These are phyloP conservation scores for Penicillium sp. DNA, from an alignment of 2,329 filamentous ascomycete genomes.

Conservation along the genomic window DNA sequence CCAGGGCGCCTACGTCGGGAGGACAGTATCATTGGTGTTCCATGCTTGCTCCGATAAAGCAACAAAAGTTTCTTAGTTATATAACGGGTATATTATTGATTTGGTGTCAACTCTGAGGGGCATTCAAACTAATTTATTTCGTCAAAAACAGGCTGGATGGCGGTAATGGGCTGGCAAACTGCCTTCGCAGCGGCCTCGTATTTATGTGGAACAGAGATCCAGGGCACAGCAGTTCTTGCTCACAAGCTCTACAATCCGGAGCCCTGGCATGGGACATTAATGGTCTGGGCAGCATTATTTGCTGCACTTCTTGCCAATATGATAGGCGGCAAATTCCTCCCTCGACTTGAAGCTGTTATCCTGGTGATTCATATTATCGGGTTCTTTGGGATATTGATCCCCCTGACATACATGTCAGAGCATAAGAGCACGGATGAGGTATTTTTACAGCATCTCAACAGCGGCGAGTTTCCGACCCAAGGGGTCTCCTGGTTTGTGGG, in stretches of 20 bases:
- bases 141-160: conserved; percentile 38
- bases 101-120: too few relatives aligned
- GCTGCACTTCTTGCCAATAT: conserved; percentile 47
- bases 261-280: conserved; percentile 55
- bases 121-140: background rate
- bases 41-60: conserved; percentile 41
- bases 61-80: conserved; percentile 43
- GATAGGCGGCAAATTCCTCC: conserved; percentile 47
- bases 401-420: conserved; percentile 48
- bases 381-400: conserved; percentile 57
- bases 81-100: conserved; percentile 20
- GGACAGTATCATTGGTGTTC: conserved; percentile 47
- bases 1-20: conserved; percentile 35
- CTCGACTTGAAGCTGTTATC: conserved; percentile 52
- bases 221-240: conserved; percentile 44
- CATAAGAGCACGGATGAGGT: conserved; percentile 48
- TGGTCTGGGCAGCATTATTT: conserved; percentile 50
- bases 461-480: conserved; percentile 49
- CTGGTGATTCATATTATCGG: conserved; percentile 56
- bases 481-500: conserved; percentile 47
- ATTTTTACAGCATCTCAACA: conserved; percentile 53
- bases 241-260: conserved; percentile 40
- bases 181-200: conserved; percentile 41
- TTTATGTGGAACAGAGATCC: conserved; percentile 37
- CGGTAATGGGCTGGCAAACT: conserved; percentile 48